These are phyloP conservation scores for Gnomoniopsis sp. DNA, from an alignment of 2,329 filamentous ascomycete species.

Conservation along the genomic window DNA sequence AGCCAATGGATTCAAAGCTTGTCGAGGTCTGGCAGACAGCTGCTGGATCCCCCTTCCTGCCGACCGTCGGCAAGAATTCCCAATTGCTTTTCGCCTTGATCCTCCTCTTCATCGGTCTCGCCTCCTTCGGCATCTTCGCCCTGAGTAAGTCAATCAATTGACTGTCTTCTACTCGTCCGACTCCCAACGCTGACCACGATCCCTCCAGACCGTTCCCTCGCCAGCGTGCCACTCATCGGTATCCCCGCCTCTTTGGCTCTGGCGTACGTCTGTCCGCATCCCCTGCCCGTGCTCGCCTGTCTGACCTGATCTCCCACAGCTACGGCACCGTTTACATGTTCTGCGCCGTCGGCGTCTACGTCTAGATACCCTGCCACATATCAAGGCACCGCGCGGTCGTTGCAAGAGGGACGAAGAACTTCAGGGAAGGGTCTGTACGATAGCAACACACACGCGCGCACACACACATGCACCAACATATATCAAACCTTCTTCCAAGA, in stretches of 20 bases:
- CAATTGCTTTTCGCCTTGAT: slow-evolving; percentile 81
- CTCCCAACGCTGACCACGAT: slow-evolving; percentile 22
- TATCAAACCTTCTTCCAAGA: slow-evolving; percentile 22
- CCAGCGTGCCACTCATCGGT: slow-evolving; percentile 74
- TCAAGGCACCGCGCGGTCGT: slow-evolving; percentile 19
- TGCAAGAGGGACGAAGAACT: slow-evolving; percentile 9
- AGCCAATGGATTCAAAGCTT: slow-evolving; percentile 71
- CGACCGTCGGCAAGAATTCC: slow-evolving; percentile 72
- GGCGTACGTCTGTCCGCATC: slow-evolving; percentile 62
- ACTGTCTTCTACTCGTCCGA: background rate
- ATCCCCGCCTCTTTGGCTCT: slow-evolving; percentile 84
- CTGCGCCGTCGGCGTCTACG: slow-evolving; percentile 97
- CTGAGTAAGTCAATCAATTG: slow-evolving; percentile 61
- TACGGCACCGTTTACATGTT: slow-evolving; percentile 98
- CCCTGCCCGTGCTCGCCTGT: background rate
- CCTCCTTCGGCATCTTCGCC: slow-evolving; percentile 76
- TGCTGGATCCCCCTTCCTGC: slow-evolving; percentile 79
- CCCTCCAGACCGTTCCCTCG: slow-evolving; percentile 71
- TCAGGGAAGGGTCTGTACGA: slow-evolving; percentile 32
- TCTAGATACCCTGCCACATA: slow-evolving; percentile 57
- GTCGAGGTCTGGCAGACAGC: slow-evolving; percentile 92
- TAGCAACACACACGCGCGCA: slow-evolving; percentile 38
- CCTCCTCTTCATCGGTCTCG: slow-evolving; percentile 68
- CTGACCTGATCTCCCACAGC: slow-evolving; percentile 43
- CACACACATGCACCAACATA: too few species aligned